Evolutionary conservation across 495 filamentous ascomycete species (phyloP).

Genomic region (Aspergillus bridgeri): DNA sequence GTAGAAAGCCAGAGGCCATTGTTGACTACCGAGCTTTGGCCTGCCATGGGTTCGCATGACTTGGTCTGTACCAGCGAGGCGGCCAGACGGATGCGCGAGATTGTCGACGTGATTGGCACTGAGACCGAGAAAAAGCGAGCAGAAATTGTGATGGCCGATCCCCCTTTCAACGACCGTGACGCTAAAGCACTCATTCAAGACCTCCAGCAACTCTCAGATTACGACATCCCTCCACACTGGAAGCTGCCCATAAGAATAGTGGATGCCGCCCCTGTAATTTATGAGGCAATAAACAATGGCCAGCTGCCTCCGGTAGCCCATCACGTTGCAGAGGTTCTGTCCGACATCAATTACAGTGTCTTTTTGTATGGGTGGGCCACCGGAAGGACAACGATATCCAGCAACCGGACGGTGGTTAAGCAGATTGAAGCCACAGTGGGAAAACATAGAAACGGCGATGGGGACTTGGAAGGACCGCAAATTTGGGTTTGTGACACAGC

Average conservation of each 20-base stretch:
- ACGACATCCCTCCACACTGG: constrained; percentile 46
- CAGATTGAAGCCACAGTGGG: constrained; percentile 56
- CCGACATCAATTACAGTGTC: constrained; percentile 61
- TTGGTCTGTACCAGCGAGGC: constrained; percentile 64
- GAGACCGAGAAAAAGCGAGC: constrained; percentile 56
- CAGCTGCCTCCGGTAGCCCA: constrained; percentile 37
- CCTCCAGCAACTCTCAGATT: constrained; percentile 49
- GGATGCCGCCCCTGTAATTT: constrained; percentile 32
- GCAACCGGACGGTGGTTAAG: constrained; percentile 62
- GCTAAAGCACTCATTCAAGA: constrained; percentile 30
- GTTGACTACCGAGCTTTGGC: constrained; percentile 60
- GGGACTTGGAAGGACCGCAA: constrained; percentile 49
- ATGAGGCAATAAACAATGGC: constrained; percentile 21
- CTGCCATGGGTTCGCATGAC: constrained; percentile 49
- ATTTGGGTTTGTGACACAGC: constrained; percentile 63
- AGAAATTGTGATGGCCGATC: constrained; percentile 49
- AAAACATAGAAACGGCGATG: constrained; percentile 31
- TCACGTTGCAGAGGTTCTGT: constrained; percentile 45
- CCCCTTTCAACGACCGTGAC: constrained; percentile 22
- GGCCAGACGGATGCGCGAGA: constrained; percentile 59
- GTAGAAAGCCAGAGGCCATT: constrained; percentile 58
- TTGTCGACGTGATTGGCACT: constrained; percentile 64
- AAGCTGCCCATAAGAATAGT: constrained; percentile 52
- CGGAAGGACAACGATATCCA: constrained; percentile 60
- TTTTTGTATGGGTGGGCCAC: constrained; percentile 67